These are phyloP conservation scores for Zymoseptoria crescenta DNA, from an alignment of 2,329 filamentous ascomycete genomes.

Conservation along the genomic window DNA sequence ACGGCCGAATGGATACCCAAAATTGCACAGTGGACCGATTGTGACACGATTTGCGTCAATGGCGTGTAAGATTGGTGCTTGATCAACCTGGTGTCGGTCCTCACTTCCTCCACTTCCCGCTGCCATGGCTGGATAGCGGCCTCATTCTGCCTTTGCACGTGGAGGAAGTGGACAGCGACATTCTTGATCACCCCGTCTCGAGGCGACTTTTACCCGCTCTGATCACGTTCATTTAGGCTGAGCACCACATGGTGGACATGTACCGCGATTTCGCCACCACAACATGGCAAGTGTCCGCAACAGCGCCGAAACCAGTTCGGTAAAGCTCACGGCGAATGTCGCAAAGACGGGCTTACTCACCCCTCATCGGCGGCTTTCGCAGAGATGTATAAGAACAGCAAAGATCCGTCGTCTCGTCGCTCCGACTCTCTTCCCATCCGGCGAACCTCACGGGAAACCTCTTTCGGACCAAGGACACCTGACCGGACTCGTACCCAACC, in stretches of 20 bases:
- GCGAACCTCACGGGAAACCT: not conserved
- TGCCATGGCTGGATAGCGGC: conserved; percentile 1
- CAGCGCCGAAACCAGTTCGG: conserved; percentile 7
- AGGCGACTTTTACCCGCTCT: not conserved
- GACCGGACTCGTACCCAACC: not conserved
- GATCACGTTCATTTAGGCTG: not conserved
- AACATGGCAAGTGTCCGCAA: conserved; percentile 1
- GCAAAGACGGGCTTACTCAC: conserved; percentile 1
- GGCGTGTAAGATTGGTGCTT: not conserved
- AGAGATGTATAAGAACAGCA: not conserved
- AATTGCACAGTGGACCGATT: not conserved
- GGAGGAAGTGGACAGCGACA: not conserved
- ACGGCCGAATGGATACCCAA: conserved; percentile 3
- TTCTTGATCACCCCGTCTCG: not conserved
- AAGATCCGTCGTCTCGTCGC: not conserved
- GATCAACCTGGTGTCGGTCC: not conserved
- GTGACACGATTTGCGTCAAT: not conserved
- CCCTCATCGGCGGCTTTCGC: not conserved
- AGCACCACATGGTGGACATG: not conserved
- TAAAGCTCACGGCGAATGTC: conserved; percentile 2
- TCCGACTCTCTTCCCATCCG: not conserved
- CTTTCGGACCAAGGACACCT: not conserved
- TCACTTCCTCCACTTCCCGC: conserved; percentile 7
- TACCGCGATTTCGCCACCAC: not conserved
- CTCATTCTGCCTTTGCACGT: not conserved